A percentile compares a stretch with the other conserved stretches of the same genome.
phyloP scores from a whole-genome alignment of 164 flowering plant species.

The Piper longum region DNA sequence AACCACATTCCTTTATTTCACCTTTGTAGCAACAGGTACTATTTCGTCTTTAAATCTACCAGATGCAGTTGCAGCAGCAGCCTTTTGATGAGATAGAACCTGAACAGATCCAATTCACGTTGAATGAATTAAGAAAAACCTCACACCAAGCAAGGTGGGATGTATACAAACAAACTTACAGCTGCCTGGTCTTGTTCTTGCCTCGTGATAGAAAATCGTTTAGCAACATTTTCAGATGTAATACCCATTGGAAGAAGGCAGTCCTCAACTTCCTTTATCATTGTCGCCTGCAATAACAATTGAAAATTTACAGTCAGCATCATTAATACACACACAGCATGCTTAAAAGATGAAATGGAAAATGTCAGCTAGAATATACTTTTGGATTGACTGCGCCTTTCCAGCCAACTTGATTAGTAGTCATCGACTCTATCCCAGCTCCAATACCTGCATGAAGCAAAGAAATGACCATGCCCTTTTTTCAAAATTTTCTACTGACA shows the following conservation, averaged over 20 bases:
- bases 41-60: slow-evolving; percentile 96
- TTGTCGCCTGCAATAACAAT: slow-evolving; percentile 33
- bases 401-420: slow-evolving; percentile 53
- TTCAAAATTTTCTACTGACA: background rate
- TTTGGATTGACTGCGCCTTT: slow-evolving; percentile 68
- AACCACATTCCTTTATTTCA: slow-evolving; percentile 4
- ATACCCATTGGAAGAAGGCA: slow-evolving; percentile 98
- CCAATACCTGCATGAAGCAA: slow-evolving; percentile 56
- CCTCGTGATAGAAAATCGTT: slow-evolving; percentile 76
- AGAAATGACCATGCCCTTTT: background rate
- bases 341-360: background rate
- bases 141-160: background rate
- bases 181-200: slow-evolving; percentile 96
- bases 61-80: slow-evolving; percentile 91
- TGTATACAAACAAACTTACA: slow-evolving; percentile 33
- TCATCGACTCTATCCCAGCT: slow-evolving; percentile 95
- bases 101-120: slow-evolving; percentile 9
- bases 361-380: slow-evolving; percentile 23
- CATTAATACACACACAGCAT: background rate
- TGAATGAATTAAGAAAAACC: background rate
- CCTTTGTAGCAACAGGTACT: slow-evolving; percentile 83
- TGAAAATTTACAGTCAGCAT: background rate
- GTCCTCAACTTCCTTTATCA: slow-evolving; percentile 53
- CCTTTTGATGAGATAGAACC: slow-evolving; percentile 86
- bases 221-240: slow-evolving; percentile 97